These are phyloP conservation scores for Dictyostelium firmibasis DNA, from an alignment of 78 protist genomes.

Conservation along the genomic window DNA sequence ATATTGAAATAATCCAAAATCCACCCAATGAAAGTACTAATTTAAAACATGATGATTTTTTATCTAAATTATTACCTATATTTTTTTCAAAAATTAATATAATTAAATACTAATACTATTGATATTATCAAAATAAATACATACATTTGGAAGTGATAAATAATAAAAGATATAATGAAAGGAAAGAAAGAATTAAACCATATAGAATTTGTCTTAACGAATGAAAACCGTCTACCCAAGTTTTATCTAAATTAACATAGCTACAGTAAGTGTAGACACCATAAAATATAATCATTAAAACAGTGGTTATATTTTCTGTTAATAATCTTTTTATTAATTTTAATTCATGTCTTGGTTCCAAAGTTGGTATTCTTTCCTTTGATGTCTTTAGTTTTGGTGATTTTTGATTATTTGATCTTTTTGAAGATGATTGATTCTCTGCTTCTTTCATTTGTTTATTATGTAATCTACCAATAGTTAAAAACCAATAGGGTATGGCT, in stretches of 20 bases:
- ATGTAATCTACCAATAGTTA: slow-evolving; percentile 59
- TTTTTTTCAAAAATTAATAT: not conserved
- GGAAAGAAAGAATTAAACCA: slow-evolving; percentile 24
- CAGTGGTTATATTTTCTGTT: not conserved
- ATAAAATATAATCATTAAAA: slow-evolving; percentile 9
- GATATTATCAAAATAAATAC: not conserved
- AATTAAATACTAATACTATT: not conserved
- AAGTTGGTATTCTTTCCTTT: not conserved
- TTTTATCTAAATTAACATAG: not conserved
- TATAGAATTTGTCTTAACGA: slow-evolving; percentile 54
- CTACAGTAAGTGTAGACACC: not conserved
- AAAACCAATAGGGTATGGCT: slow-evolving; percentile 43
- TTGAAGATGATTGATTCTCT: not conserved
- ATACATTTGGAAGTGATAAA: slow-evolving; percentile 29
- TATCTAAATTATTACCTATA: slow-evolving; percentile 14
- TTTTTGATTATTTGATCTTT: not conserved
- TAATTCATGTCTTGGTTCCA: slow-evolving; percentile 19
- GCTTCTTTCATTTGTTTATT: not conserved
- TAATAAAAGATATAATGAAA: slow-evolving; percentile 29
- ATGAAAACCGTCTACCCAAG: slow-evolving; percentile 61
- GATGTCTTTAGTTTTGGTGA: not conserved
- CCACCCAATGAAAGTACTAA: not conserved
- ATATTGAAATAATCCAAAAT: not conserved
- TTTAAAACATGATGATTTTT: slow-evolving; percentile 6
- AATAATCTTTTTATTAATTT: not conserved